Percentiles rank a stretch among this genome's conserved stretches.
phyloP scores from a whole-genome alignment of 208 protist genomes.

The Borovskyia barvae region DNA sequence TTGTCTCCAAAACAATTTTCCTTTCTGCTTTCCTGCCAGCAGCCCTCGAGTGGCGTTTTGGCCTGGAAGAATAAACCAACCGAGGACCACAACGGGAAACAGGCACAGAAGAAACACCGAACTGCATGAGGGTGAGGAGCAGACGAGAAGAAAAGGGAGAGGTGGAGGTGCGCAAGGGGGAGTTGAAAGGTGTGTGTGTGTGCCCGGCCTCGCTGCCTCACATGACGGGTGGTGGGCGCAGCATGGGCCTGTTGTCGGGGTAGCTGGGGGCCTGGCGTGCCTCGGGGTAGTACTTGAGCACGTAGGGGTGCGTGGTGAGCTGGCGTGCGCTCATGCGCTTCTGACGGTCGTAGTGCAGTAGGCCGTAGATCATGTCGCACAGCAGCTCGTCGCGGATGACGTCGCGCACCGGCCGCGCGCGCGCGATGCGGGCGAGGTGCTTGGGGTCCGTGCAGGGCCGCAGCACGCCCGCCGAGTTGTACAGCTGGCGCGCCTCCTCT shows the following conservation, averaged over 20 bases:
- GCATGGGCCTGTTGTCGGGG: slow-evolving; percentile 53
- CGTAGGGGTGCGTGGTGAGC: slow-evolving; percentile 74
- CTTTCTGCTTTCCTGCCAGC: no score
- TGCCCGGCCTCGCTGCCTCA: slow-evolving; percentile 10
- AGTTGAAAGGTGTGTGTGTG: neutral
- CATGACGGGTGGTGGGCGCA: slow-evolving; percentile 42
- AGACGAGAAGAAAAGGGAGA: no score
- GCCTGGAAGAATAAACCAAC: no score
- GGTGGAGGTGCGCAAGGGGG: no score
- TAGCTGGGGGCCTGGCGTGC: slow-evolving; percentile 52
- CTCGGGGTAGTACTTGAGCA: slow-evolving; percentile 84
- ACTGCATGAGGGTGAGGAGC: no score
- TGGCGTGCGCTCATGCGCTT: slow-evolving; percentile 64
- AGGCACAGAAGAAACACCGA: no score
- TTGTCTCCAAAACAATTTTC: no score
- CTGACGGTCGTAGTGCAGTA: slow-evolving; percentile 75
- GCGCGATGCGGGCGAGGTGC: slow-evolving; percentile 59
- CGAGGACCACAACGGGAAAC: no score
- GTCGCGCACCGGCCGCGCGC: slow-evolving; percentile 51
- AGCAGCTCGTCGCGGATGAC: slow-evolving; percentile 54
- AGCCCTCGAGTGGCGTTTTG: no score
- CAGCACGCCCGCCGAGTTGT: slow-evolving; percentile 42
- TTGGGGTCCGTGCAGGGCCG: slow-evolving; percentile 62
- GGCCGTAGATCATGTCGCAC: slow-evolving; percentile 58
- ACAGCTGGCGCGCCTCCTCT: slow-evolving; percentile 50